Base-by-base conservation (phyloP, 768 basidiomycete species). In the Tricholoma furcatifolium region DNA sequence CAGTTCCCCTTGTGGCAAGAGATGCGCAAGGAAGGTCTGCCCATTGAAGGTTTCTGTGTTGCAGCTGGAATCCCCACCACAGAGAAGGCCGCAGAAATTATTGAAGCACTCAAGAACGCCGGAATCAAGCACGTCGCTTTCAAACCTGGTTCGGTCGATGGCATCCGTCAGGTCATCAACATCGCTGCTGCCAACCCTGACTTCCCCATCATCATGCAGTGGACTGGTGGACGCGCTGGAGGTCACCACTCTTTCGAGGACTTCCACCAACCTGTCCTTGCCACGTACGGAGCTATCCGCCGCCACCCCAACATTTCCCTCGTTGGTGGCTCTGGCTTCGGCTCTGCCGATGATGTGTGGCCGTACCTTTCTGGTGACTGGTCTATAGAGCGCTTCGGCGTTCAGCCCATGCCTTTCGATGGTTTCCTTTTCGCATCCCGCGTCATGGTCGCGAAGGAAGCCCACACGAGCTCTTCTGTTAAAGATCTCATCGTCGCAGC, bases 171-270 rank as follows among this genome's bases (percentile, higher is more conserved):
- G 70, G 97, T 98, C 56, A 78, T 98, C 70, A 95, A 87, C 75
- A 98, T 98, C 59, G 97, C 96, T 24, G 81, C 88, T 34, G 81
- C 93, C 48, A 94, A 98, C 70, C 88, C 96, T 30, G 87, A 93
- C 73, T 98, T 92, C 80, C 96, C 97, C 8, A 85, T 99, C 70
- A 95, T 99, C 70, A 76, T 98, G 57, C 97, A 98, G 66, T 98
- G 97, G 97, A 99, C 97, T 45, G 97, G 97, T 62, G 97, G 97
- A 32, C 93, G 97, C 60, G 97, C 95, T 17, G 97, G 97, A 56
- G 97, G 97, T 45, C 97, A 99, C 62, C 97, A 98, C 74, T 95
- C 92, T 2, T 98, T 86, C 70, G 97, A 99, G 69, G 97, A 99
- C 68, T 95, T 98, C 83, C 96, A 98, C 64, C 93, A 95, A 68